Evolutionary conservation across 106 monocot genomes (phyloP).

Genomic region (Amphibolis antarctica): DNA sequence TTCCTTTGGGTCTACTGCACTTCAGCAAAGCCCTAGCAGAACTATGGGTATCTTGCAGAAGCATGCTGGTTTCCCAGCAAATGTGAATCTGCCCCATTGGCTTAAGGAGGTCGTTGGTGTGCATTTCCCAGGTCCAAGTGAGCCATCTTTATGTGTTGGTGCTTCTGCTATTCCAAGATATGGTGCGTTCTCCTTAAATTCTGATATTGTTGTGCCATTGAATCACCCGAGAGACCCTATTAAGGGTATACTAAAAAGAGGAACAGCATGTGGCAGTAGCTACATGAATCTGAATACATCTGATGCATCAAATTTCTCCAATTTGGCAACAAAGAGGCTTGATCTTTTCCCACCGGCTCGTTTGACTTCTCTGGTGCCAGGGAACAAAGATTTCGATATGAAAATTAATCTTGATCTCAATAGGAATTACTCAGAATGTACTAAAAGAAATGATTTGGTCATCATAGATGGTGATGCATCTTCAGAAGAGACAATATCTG

Average conservation of each 20-base stretch:
- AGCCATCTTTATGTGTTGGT: constrained; percentile 2
- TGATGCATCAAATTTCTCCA: constrained; percentile 6
- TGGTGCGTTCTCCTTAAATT: background rate
- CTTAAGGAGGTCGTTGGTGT: constrained; percentile 33
- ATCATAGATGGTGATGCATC: constrained; percentile 54
- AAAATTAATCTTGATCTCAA: constrained; percentile 18
- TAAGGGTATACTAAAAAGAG: constrained; percentile 38
- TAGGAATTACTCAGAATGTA: constrained; percentile 5
- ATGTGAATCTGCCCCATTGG: constrained; percentile 56
- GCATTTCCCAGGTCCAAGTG: constrained; percentile 8
- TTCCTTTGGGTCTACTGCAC: constrained; percentile 5
- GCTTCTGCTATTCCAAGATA: background rate
- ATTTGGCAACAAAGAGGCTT: background rate
- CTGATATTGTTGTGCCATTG: constrained; percentile 8
- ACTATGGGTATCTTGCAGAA: background rate
- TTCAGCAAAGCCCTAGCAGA: constrained; percentile 13
- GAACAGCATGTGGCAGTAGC: constrained; percentile 1
- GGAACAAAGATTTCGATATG: constrained; percentile 7
- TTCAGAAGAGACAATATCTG: constrained; percentile 91
- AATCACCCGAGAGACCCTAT: constrained; percentile 13
- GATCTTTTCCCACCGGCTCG: background rate
- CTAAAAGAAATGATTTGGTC: constrained; percentile 25
- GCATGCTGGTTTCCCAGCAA: constrained; percentile 7
- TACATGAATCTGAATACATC: background rate
- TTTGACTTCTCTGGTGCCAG: background rate